Percentiles rank a stretch among this genome's conserved stretches.
Conservation (phyloP, 2,329 filamentous ascomycete genomes). For the Chrysoporthe deuterocubensis region DNA sequence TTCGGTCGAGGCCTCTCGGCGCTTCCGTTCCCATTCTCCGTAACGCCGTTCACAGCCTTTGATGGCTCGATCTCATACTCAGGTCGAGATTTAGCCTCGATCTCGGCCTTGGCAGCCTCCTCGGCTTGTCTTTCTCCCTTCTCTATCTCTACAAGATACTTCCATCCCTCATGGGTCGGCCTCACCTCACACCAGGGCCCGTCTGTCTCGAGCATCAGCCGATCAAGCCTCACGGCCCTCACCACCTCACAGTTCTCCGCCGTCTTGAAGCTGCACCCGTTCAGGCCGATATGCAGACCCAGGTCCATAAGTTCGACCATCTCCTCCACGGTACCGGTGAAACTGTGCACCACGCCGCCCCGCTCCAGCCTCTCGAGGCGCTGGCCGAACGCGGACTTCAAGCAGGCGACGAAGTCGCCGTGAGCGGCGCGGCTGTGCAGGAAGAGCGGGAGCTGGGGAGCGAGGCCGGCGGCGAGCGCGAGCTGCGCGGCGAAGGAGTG, state of each 20-base stretch:
- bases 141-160: constrained; percentile 60
- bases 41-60: neutral
- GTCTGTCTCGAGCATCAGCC: constrained; percentile 93
- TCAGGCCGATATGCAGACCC: constrained; percentile 90
- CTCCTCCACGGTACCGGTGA: constrained; percentile 86
- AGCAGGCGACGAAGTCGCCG: constrained; percentile 76
- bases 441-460: constrained; percentile 83
- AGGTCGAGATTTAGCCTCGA: constrained; percentile 8
- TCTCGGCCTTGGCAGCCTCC: constrained; percentile 23
- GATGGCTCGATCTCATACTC: constrained; percentile 6
- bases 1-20: constrained; percentile 19
- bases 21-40: constrained; percentile 23
- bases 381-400: constrained; percentile 62
- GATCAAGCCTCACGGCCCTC: constrained; percentile 73
- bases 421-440: constrained; percentile 89
- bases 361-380: constrained; percentile 69
- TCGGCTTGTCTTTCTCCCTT: constrained; percentile 33
- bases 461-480: constrained; percentile 69
- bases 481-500: constrained; percentile 86
- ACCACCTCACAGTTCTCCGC: constrained; percentile 88
- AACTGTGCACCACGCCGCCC: constrained; percentile 89
- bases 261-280: constrained; percentile 96
- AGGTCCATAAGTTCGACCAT: constrained; percentile 79
- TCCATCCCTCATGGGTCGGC: constrained; percentile 82
- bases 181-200: constrained; percentile 98